Conservation (phyloP, 2,329 filamentous ascomycete species). For the Calonectria fujianensis region DNA sequence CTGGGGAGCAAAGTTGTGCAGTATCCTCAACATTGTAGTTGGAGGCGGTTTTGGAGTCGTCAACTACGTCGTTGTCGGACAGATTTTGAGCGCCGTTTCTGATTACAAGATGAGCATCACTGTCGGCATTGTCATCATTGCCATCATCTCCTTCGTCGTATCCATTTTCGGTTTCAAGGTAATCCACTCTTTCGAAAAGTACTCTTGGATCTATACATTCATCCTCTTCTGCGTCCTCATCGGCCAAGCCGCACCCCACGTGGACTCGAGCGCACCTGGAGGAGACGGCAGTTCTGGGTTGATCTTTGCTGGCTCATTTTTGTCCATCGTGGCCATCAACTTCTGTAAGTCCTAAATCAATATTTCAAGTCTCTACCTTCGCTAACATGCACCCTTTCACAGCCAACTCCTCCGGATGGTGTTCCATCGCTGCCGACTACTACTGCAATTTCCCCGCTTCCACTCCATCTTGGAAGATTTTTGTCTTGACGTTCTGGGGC, state of each 20-base stretch:
- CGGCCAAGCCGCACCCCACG: conserved; percentile 44
- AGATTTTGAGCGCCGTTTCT: conserved; percentile 49
- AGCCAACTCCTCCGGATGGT: conserved; percentile 36
- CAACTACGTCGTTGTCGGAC: conserved; percentile 47
- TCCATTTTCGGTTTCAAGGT: conserved; percentile 49
- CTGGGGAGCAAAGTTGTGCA: conserved; percentile 50
- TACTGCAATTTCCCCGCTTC: conserved; percentile 32
- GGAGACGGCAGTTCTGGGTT: conserved; percentile 19
- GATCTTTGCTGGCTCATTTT: conserved; percentile 39
- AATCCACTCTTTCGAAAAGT: conserved; percentile 50
- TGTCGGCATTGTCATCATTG: conserved; percentile 49
- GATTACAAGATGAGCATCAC: conserved; percentile 46
- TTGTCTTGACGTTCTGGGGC: conserved; percentile 23
- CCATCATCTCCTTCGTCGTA: conserved; percentile 47
- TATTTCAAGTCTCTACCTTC: neutral
- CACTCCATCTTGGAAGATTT: conserved; percentile 32
- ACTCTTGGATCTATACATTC: conserved; percentile 48
- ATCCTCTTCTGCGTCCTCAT: conserved; percentile 47
- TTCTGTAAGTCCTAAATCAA: conserved; percentile 38
- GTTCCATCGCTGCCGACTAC: conserved; percentile 33
- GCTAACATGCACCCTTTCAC: neutral
- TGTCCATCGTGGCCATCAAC: conserved; percentile 47
- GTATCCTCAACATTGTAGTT: conserved; percentile 48
- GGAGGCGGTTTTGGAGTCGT: conserved; percentile 48
- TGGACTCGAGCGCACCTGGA: conserved; percentile 31